Evolutionary conservation across 306 rosid genomes (phyloP).

Genomic region (Begonia peltatifolia): DNA sequence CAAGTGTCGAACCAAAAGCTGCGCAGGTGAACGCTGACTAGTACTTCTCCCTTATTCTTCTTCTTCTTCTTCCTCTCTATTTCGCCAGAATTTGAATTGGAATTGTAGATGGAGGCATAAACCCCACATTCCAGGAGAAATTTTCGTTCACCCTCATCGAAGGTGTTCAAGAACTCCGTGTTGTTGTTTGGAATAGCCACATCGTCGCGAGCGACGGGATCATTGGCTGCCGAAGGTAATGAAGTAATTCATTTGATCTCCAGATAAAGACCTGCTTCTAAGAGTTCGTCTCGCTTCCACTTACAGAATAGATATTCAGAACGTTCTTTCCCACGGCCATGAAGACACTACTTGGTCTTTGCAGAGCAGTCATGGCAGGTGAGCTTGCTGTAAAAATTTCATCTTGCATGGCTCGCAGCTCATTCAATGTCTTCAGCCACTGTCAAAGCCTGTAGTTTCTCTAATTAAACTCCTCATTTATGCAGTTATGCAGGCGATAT

Average conservation of each 20-base stretch:
- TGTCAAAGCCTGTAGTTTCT: no score
- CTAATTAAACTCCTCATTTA: background rate
- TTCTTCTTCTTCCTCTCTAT: background rate
- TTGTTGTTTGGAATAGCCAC: background rate
- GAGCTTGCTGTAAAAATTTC: no score
- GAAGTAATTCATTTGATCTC: background rate
- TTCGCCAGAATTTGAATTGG: background rate
- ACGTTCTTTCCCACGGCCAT: background rate
- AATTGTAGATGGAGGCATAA: slow-evolving; percentile 3
- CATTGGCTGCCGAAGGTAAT: background rate
- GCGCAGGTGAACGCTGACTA: background rate
- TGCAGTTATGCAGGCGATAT: slow-evolving; percentile 5
- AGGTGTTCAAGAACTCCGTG: background rate
- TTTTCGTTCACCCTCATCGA: background rate
- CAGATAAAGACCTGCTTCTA: background rate
- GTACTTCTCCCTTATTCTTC: no score
- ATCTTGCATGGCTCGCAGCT: no score
- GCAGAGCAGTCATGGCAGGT: slow-evolving; percentile 2
- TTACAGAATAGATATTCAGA: background rate
- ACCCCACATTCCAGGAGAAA: slow-evolving; percentile 2
- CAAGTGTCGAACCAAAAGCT: background rate
- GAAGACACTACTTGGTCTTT: slow-evolving; percentile 2
- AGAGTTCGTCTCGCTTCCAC: background rate
- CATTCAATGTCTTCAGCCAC: no score
- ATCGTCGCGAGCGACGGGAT: background rate